phyloP scores from a whole-genome alignment of 23 red algal species.

The Chondrus crispus region DNA sequence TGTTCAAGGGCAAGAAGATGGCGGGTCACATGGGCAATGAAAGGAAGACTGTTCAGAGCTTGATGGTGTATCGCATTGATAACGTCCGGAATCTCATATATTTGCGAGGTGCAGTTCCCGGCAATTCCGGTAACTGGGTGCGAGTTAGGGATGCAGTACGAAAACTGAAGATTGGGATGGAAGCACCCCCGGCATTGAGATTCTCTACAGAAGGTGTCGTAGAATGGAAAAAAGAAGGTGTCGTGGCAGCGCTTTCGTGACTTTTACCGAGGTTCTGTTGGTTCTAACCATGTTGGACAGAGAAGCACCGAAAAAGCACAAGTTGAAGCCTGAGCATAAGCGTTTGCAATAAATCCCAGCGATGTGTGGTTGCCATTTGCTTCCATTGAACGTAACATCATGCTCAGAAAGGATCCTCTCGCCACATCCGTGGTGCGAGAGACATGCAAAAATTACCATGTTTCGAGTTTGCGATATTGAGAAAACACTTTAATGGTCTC shows the following conservation, averaged over 20 bases:
- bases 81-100: slow-evolving; percentile 72
- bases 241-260: slow-evolving; percentile 10
- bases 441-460: too few relatives aligned
- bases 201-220: slow-evolving; percentile 18
- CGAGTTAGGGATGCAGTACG: slow-evolving; percentile 82
- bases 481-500: too few relatives aligned
- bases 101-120: slow-evolving; percentile 83
- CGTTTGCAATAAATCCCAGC: too few relatives aligned
- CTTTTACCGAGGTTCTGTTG: too few relatives aligned
- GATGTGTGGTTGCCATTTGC: too few relatives aligned
- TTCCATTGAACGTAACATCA: too few relatives aligned
- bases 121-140: slow-evolving; percentile 90
- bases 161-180: slow-evolving; percentile 12
- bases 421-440: too few relatives aligned
- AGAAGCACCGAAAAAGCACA: too few relatives aligned
- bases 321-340: too few relatives aligned
- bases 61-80: slow-evolving; percentile 85
- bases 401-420: too few relatives aligned
- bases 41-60: slow-evolving; percentile 57
- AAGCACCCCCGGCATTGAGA: slow-evolving; percentile 33
- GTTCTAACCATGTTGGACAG: too few relatives aligned
- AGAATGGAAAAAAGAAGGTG: slow-evolving; percentile 35
- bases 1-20: slow-evolving; percentile 94
- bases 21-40: slow-evolving; percentile 93
- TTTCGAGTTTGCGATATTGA: too few relatives aligned